Evolutionary conservation across 176 grass and related monocot genomes (phyloP).

Genomic region (Olyra latifolia): DNA sequence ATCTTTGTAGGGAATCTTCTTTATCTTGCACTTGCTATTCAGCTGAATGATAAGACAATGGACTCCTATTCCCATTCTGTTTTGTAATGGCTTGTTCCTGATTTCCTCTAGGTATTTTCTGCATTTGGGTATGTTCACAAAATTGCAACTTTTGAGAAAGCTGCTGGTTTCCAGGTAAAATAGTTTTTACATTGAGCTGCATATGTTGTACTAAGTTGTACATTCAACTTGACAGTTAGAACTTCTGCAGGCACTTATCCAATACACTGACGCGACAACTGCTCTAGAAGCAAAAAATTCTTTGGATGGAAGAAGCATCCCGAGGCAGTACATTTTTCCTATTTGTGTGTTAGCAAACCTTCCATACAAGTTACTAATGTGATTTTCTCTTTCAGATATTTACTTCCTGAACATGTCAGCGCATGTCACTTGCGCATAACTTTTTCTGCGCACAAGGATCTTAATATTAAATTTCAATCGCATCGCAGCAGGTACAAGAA

Average conservation of each 20-base stretch:
- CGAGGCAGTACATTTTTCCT: conserved; percentile 56
- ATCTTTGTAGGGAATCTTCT: background rate
- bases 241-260: conserved; percentile 80
- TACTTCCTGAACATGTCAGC: conserved; percentile 73
- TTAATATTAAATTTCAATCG: conserved; percentile 99
- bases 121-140: conserved; percentile 98
- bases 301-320: conserved; percentile 99
- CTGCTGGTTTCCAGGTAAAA: conserved; percentile 93
- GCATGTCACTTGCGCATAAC: conserved; percentile 84
- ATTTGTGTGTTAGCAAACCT: background rate
- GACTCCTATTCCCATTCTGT: background rate
- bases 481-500: conserved; percentile 85
- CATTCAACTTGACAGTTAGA: conserved; percentile 14
- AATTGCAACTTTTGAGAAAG: conserved; percentile 99
- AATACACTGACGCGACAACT: conserved; percentile 87
- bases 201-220: background rate
- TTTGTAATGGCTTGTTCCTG: background rate
- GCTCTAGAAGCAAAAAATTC: conserved; percentile 84
- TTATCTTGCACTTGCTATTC: conserved; percentile 14
- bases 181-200: background rate
- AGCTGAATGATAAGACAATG: background rate
- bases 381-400: conserved; percentile 64
- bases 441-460: conserved; percentile 97
- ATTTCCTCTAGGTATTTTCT: conserved; percentile 75
- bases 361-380: conserved; percentile 9